phyloP scores from a whole-genome alignment of 2,329 filamentous ascomycete species.

The Cryphonectria japonica region DNA sequence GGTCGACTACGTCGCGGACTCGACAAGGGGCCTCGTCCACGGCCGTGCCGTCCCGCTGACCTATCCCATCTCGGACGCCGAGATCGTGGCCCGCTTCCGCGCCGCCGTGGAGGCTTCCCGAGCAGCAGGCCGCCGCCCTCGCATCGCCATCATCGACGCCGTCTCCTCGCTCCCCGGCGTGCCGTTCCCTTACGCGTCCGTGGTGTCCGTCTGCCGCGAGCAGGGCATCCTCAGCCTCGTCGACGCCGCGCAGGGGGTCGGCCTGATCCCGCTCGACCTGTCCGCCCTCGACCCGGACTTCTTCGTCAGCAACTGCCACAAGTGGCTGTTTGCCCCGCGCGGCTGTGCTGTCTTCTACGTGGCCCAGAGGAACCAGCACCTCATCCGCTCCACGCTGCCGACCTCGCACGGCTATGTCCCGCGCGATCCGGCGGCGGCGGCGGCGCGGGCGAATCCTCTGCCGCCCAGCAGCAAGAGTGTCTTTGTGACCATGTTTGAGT shows the following conservation, averaged over 20 bases:
- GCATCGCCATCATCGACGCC: slow-evolving; percentile 76
- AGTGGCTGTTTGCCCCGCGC: slow-evolving; percentile 85
- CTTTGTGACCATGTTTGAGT: slow-evolving; percentile 76
- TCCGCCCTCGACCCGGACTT: slow-evolving; percentile 75
- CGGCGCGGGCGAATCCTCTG: slow-evolving; percentile 45
- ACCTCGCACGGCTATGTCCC: slow-evolving; percentile 80
- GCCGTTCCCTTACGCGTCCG: slow-evolving; percentile 73
- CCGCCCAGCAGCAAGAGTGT: slow-evolving; percentile 52
- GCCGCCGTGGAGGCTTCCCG: slow-evolving; percentile 58
- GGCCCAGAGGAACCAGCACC: slow-evolving; percentile 71
- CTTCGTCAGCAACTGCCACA: slow-evolving; percentile 85
- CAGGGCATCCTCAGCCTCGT: slow-evolving; percentile 73
- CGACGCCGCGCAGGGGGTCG: slow-evolving; percentile 85
- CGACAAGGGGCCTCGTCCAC: slow-evolving; percentile 50
- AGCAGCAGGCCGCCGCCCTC: slow-evolving; percentile 62
- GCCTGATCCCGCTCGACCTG: slow-evolving; percentile 76
- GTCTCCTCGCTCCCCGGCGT: slow-evolving; percentile 80
- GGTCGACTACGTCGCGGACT: slow-evolving; percentile 72
- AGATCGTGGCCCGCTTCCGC: slow-evolving; percentile 65
- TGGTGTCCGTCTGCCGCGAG: slow-evolving; percentile 67
- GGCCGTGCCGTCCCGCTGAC: slow-evolving; percentile 60
- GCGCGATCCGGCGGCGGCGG: slow-evolving; percentile 31
- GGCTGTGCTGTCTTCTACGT: slow-evolving; percentile 83
- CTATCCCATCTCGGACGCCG: slow-evolving; percentile 73
- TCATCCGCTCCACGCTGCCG: slow-evolving; percentile 75